Conservation (phyloP, 768 basidiomycete genomes). For the Russula lepida region DNA sequence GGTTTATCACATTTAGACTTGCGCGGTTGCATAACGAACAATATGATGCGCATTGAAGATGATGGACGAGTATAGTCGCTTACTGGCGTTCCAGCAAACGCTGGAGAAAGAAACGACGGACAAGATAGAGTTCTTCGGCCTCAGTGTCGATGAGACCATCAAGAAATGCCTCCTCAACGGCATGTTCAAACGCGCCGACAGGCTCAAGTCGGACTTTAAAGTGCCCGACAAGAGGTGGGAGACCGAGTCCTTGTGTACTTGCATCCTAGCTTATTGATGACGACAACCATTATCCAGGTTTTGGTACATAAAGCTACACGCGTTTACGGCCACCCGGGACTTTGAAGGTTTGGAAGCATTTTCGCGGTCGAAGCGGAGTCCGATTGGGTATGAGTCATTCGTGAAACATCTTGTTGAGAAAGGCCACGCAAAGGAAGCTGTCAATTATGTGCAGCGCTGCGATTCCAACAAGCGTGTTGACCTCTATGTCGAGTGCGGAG, state of each 20-base stretch:
- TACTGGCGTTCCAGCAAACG: constrained; percentile 78
- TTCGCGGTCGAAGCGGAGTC: constrained; percentile 79
- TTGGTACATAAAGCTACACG: constrained; percentile 88
- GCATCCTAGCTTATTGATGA: background rate
- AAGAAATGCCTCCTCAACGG: constrained; percentile 67
- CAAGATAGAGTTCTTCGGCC: constrained; percentile 71
- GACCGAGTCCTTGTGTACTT: background rate
- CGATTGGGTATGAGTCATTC: constrained; percentile 92
- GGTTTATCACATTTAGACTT: constrained; percentile 6
- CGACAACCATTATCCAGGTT: constrained; percentile 43
- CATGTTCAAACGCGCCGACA: constrained; percentile 83
- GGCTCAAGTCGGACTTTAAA: constrained; percentile 81
- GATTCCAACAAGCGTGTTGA: constrained; percentile 78
- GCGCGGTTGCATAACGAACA: background rate
- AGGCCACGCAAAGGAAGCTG: constrained; percentile 70
- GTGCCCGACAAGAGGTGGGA: constrained; percentile 88
- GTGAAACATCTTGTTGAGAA: constrained; percentile 70
- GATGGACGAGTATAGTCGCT: constrained; percentile 75
- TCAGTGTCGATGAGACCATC: constrained; percentile 84
- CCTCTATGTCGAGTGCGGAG: constrained; percentile 82
- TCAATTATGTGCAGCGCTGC: constrained; percentile 70
- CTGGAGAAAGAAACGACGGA: constrained; percentile 80
- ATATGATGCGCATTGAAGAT: constrained; percentile 45
- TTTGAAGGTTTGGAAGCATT: constrained; percentile 84
- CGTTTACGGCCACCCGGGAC: constrained; percentile 68